Conservation (phyloP, 495 filamentous ascomycete genomes). For the Halenospora varia region DNA sequence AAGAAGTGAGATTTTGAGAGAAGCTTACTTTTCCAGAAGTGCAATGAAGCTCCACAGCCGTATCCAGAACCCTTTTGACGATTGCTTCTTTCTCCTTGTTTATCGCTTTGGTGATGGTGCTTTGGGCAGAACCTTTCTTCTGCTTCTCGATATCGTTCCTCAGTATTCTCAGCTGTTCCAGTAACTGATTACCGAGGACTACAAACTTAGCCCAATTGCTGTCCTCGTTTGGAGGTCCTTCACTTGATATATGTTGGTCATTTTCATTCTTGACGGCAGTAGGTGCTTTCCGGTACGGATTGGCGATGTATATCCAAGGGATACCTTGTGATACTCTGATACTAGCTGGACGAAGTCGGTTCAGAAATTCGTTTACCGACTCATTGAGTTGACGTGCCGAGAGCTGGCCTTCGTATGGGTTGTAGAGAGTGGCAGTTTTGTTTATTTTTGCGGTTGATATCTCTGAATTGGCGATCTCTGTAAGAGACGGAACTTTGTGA, state of each 20-base stretch:
- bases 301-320: conserved; percentile 66
- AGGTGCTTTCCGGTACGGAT: conserved; percentile 39
- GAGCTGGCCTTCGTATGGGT: conserved; percentile 38
- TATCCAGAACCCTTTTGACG: conserved; percentile 43
- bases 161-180: conserved; percentile 38
- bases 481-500: conserved; percentile 25
- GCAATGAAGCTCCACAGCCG: conserved; percentile 51
- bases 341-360: conserved; percentile 60
- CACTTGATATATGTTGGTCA: neutral
- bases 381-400: conserved; percentile 54
- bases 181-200: conserved; percentile 31
- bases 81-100: conserved; percentile 14
- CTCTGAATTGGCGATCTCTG: conserved; percentile 11
- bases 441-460: neutral
- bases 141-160: conserved; percentile 34
- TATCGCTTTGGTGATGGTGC: conserved; percentile 9
- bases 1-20: neutral
- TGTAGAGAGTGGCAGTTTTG: conserved; percentile 32
- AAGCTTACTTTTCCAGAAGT: conserved; percentile 55
- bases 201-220: conserved; percentile 15
- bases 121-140: conserved; percentile 15
- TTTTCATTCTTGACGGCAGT: neutral
- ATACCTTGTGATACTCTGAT: conserved; percentile 35
- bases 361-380: conserved; percentile 55
- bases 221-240: conserved; percentile 18